Evolutionary conservation across 805 yeast species (phyloP).

Genomic region (Yamadazyma nakazawae): DNA sequence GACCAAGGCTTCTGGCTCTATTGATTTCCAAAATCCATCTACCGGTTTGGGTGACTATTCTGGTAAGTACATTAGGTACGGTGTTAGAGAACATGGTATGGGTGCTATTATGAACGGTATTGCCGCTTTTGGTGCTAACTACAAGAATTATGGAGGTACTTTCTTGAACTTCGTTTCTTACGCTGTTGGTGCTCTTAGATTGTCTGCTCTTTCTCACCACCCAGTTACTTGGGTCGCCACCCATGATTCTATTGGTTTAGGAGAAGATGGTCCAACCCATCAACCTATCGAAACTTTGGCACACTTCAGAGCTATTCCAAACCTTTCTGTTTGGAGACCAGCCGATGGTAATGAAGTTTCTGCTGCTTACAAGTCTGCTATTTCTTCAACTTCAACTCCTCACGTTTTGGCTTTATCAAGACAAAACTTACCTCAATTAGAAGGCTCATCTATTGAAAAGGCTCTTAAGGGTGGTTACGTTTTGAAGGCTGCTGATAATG

Average conservation of each 20-base stretch:
- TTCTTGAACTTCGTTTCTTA: constrained; percentile 88
- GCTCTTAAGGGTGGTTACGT: constrained; percentile 95
- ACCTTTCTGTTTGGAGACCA: constrained; percentile 84
- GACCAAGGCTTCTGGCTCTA: constrained; percentile 80
- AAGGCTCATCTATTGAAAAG: constrained; percentile 85
- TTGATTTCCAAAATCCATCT: constrained; percentile 87
- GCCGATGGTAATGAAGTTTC: constrained; percentile 88
- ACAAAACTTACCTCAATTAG: constrained; percentile 89
- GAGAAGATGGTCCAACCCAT: constrained; percentile 93
- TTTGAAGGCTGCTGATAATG: constrained; percentile 50
- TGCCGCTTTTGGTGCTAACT: constrained; percentile 82
- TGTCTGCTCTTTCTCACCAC: constrained; percentile 77
- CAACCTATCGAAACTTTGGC: constrained; percentile 88
- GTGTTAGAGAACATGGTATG: constrained; percentile 99
- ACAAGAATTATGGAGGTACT: constrained; percentile 93
- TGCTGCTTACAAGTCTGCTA: constrained; percentile 71
- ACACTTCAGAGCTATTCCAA: constrained; percentile 81
- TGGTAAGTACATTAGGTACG: constrained; percentile 94
- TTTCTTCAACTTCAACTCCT: constrained; percentile 62
- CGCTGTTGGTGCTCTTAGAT: constrained; percentile 84
- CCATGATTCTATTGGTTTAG: constrained; percentile 84
- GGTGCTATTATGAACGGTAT: constrained; percentile 98
- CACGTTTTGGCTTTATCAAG: constrained; percentile 73
- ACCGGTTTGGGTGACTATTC: constrained; percentile 78
- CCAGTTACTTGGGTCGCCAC: constrained; percentile 87